Base-by-base conservation (phyloP, 257 asterid species). In the Mitragyna speciosa region DNA sequence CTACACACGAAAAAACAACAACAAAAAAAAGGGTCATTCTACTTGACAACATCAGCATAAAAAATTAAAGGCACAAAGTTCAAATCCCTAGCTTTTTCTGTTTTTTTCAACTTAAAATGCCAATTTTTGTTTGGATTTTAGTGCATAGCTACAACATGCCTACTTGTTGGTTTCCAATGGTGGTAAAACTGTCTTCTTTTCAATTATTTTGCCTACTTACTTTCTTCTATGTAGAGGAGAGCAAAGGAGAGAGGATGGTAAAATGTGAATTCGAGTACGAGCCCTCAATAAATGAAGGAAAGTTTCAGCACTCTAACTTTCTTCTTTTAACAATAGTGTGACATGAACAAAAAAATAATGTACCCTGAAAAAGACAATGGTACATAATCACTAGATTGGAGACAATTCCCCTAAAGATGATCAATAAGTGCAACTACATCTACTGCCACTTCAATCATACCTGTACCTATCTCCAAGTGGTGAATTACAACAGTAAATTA, bases 401-500 rank as follows among this genome's bases (percentile, higher is more conserved):
- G 12, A 58, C 8, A 22, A 6, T 7, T 6, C 17, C 78, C 64
- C 20, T 14, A 45, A 41, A 75, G 36, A 41, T 43, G n/a, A 43
- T 24, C n/a, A 41, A 63, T 48, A 75, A 11, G 45, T 26, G 31
- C 20, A n/a, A 36, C 31, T 12, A 76, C 22, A 39, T 22, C n/a
- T 28, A 73, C 48, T 70, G 39, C 36, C 5, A 28, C 17, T 64
- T 64, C 14, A 6, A 36, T 39, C 17, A 48, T 69, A 7, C 73
- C 6, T 19, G 12, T 43, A 12, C 20, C 20, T 59, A 22, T 33
- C 30, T 77, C 47, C 31, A 77, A n/a, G 7, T 24, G 43, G 30
- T 59, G 48, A 73, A 79, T 71, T 78, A 59, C 12, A 79, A 72
- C 72, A 54, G 77, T 77, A 14, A 71, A 16, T 41, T 70, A 39